A percentile compares a stretch with the other conserved stretches of the same genome.
Evolutionary conservation across 2,329 filamentous ascomycete species (phyloP).

Genomic region (Fusarium cyanostomum): DNA sequence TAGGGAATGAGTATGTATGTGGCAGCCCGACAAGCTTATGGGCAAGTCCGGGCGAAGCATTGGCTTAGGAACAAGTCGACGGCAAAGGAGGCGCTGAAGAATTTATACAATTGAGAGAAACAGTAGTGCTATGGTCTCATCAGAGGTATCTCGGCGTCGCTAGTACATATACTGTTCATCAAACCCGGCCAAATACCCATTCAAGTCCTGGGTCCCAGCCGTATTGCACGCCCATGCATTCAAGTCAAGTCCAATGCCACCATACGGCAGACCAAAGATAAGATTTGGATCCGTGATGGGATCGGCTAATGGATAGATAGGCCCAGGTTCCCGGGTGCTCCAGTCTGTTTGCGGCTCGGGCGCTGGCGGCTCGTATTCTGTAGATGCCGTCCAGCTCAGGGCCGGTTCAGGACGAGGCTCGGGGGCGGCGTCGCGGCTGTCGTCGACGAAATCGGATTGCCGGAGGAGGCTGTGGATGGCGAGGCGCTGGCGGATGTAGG

Average conservation of each 20-base stretch:
- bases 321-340: constrained; percentile 9
- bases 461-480: constrained; percentile 53
- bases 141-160: background rate
- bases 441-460: constrained; percentile 52
- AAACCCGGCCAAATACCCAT: constrained; percentile 26
- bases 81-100: too few relatives aligned
- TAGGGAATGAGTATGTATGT: background rate
- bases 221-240: constrained; percentile 36
- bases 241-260: constrained; percentile 28
- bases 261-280: constrained; percentile 38
- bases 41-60: too few relatives aligned
- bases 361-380: constrained; percentile 33
- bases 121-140: background rate
- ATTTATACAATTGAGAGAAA: background rate
- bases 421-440: constrained; percentile 48
- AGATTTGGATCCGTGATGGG: constrained; percentile 31
- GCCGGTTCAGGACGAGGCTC: constrained; percentile 31
- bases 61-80: background rate
- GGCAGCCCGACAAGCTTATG: too few relatives aligned
- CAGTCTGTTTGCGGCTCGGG: constrained; percentile 26
- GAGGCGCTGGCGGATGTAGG: constrained; percentile 44
- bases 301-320: constrained; percentile 10
- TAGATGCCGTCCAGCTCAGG: constrained; percentile 34
- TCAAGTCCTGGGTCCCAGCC: constrained; percentile 22
- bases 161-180: constrained; percentile 44